A percentile compares a stretch with the other conserved stretches of the same genome.
Conservation (phyloP, 2,329 filamentous ascomycete species). For the Elsinoe fawcettii region DNA sequence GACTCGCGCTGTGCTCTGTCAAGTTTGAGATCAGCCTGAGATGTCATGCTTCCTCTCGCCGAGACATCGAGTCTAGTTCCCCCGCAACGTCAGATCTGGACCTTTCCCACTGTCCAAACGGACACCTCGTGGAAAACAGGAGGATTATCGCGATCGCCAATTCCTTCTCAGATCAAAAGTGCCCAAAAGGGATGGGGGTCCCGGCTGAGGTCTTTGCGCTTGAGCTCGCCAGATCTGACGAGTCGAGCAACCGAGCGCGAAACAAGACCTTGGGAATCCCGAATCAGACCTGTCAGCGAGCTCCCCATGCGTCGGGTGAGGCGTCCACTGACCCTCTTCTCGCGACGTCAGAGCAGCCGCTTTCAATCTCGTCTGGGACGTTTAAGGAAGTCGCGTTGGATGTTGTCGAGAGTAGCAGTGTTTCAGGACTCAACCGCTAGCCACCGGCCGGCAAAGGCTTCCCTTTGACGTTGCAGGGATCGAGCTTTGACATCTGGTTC, state of each 20-base stretch:
- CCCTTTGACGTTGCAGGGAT: neutral
- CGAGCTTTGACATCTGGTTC: constrained; percentile 15
- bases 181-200: neutral
- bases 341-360: constrained; percentile 11
- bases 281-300: neutral
- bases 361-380: constrained; percentile 12
- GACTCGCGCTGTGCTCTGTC: neutral
- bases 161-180: neutral
- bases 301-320: neutral
- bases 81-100: constrained; percentile 12
- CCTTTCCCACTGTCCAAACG: neutral
- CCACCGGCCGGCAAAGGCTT: constrained; percentile 6
- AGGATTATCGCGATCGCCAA: neutral
- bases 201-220: neutral
- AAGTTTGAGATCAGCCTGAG: neutral
- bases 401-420: constrained; percentile 12
- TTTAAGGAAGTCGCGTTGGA: constrained; percentile 14
- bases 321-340: neutral
- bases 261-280: neutral
- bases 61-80: constrained; percentile 1
- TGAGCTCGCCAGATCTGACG: neutral
- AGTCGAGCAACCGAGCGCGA: constrained; percentile 2
- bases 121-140: neutral
- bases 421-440: constrained; percentile 12
- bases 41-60: neutral